These are phyloP conservation scores for Prunus armeniaca DNA, from an alignment of 306 rosid genomes.

Conservation along the genomic window DNA sequence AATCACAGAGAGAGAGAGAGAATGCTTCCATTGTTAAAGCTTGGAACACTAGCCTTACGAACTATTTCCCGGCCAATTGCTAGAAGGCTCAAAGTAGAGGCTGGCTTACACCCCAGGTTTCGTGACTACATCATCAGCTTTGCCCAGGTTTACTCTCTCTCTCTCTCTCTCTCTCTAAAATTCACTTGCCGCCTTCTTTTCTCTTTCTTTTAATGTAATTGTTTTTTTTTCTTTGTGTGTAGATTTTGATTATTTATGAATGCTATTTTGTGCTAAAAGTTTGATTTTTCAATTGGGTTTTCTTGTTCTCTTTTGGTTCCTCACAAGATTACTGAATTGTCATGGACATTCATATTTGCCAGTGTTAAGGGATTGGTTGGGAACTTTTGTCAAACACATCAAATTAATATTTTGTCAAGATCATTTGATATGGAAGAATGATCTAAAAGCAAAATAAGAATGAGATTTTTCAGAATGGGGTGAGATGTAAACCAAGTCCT, in stretches of 20 bases:
- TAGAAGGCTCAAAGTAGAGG: conserved; percentile 8
- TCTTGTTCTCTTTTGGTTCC: background rate
- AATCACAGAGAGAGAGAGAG: background rate
- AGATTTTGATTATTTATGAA: background rate
- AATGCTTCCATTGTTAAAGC: conserved; percentile 18
- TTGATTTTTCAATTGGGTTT: background rate
- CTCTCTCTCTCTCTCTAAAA: background rate
- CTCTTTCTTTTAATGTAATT: background rate
- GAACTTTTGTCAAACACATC: background rate
- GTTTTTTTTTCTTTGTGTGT: no score
- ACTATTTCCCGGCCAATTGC: conserved; percentile 14
- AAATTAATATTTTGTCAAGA: background rate
- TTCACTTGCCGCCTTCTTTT: background rate
- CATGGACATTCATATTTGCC: no score
- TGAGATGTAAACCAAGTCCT: no score
- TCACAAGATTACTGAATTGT: no score
- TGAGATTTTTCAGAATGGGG: no score
- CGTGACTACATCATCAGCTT: background rate
- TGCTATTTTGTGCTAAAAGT: background rate
- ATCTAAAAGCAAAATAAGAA: no score
- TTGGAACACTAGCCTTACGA: conserved; percentile 11
- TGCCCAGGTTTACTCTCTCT: conserved; percentile 8
- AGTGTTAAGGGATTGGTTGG: background rate
- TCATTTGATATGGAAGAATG: background rate
- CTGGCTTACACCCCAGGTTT: conserved; percentile 11